Conservation (phyloP, 331 rosid genomes). For the Erythrophleum ivorense region DNA sequence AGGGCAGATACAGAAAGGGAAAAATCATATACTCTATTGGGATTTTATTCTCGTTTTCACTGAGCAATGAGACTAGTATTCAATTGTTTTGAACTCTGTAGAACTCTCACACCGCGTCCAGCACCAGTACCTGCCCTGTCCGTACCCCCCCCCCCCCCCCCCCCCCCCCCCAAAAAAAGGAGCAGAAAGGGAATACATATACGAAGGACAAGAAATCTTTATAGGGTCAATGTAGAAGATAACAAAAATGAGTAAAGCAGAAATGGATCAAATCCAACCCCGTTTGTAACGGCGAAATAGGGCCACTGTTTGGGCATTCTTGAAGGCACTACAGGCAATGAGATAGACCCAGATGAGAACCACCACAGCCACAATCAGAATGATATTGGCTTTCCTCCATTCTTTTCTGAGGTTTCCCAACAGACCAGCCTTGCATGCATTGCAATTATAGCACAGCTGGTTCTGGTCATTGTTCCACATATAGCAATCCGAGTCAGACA, state of each 20-base stretch:
- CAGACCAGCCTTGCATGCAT: conserved; percentile 91
- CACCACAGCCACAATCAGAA: conserved; percentile 79
- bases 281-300: conserved; percentile 81
- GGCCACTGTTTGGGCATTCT: conserved; percentile 85
- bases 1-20: conserved; percentile 28
- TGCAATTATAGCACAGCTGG: conserved; percentile 82
- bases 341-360: conserved; percentile 82
- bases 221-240: background rate
- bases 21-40: conserved; percentile 33
- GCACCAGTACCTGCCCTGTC: background rate
- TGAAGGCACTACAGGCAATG: conserved; percentile 89
- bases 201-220: background rate
- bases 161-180: background rate
- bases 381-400: conserved; percentile 83
- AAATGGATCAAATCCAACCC: conserved; percentile 68
- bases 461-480: conserved; percentile 90
- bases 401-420: conserved; percentile 83
- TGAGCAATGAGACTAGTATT: background rate
- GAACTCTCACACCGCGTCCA: conserved; percentile 7
- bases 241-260: background rate
- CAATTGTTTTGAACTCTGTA: conserved; percentile 10
- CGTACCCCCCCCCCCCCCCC: background rate
- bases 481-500: conserved; percentile 78
- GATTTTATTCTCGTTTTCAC: conserved; percentile 33
- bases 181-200: conserved; percentile 34